phyloP scores from a whole-genome alignment of 1,139 yeast species.

The Pichia sp. region DNA sequence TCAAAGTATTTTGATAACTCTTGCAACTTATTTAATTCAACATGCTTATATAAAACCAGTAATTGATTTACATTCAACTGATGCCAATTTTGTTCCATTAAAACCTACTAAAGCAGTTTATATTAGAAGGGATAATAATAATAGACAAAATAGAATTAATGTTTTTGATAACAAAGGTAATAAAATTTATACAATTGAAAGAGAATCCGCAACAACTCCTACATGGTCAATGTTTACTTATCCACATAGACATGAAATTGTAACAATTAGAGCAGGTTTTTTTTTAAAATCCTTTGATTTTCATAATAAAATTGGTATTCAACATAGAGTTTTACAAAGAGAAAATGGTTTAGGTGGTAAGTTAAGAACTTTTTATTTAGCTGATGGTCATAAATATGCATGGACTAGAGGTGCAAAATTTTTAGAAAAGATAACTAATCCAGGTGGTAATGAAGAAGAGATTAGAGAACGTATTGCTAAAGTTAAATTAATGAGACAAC shows the following conservation, averaged over 20 bases:
- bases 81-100: slow-evolving; percentile 37
- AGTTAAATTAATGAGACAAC: slow-evolving; percentile 51
- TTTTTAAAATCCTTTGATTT: slow-evolving; percentile 43
- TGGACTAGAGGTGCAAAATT: slow-evolving; percentile 49
- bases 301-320: slow-evolving; percentile 41
- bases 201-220: slow-evolving; percentile 43
- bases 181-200: slow-evolving; percentile 45
- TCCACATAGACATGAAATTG: slow-evolving; percentile 44
- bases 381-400: slow-evolving; percentile 47
- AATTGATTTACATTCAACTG: slow-evolving; percentile 34
- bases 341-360: slow-evolving; percentile 37
- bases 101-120: slow-evolving; percentile 38
- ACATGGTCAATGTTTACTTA: slow-evolving; percentile 45
- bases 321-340: slow-evolving; percentile 37
- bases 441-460: slow-evolving; percentile 52
- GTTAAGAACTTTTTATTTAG: slow-evolving; percentile 38
- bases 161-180: slow-evolving; percentile 41
- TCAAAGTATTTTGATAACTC: slow-evolving; percentile 34
- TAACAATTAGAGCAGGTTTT: slow-evolving; percentile 47
- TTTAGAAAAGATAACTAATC: slow-evolving; percentile 47
- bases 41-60: slow-evolving; percentile 34
- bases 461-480: slow-evolving; percentile 46
- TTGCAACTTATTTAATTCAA: slow-evolving; percentile 37
- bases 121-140: slow-evolving; percentile 45
- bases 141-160: slow-evolving; percentile 39